phyloP scores from a whole-genome alignment of 768 basidiomycete species.

The Mrakia gelida region DNA sequence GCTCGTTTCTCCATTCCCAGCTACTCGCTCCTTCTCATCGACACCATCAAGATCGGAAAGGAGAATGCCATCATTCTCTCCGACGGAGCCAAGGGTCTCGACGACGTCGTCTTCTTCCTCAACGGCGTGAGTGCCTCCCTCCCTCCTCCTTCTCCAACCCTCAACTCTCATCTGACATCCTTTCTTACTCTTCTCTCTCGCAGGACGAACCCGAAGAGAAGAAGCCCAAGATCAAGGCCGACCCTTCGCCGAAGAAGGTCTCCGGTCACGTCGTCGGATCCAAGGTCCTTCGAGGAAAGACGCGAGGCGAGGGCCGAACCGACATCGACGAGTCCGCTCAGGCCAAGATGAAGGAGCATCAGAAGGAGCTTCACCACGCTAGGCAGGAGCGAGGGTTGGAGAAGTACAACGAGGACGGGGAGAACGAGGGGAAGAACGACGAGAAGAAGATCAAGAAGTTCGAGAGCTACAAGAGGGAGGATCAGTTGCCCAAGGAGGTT shows the following conservation, averaged over 20 bases:
- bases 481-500: constrained; percentile 75
- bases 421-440: constrained; percentile 68
- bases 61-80: constrained; percentile 61
- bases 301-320: constrained; percentile 64
- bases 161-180: not conserved
- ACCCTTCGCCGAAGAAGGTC: constrained; percentile 52
- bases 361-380: constrained; percentile 69
- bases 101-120: constrained; percentile 81
- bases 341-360: constrained; percentile 80
- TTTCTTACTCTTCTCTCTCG: no score
- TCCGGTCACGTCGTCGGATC: constrained; percentile 66
- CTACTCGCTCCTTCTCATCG: constrained; percentile 80
- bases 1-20: constrained; percentile 45
- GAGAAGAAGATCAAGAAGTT: constrained; percentile 93
- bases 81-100: constrained; percentile 73
- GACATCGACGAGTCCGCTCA: constrained; percentile 73
- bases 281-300: constrained; percentile 85
- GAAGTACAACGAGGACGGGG: constrained; percentile 76
- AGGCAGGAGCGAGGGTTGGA: constrained; percentile 75
- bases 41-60: constrained; percentile 74
- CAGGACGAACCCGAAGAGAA: constrained; percentile 53
- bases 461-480: constrained; percentile 95
- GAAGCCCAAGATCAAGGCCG: constrained; percentile 48
- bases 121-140: constrained; percentile 30
- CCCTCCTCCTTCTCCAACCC: not conserved